Percentiles rank a stretch among this genome's conserved stretches.
phyloP scores from a whole-genome alignment of 257 asterid genomes.

The Solanum ahanhuiri region DNA sequence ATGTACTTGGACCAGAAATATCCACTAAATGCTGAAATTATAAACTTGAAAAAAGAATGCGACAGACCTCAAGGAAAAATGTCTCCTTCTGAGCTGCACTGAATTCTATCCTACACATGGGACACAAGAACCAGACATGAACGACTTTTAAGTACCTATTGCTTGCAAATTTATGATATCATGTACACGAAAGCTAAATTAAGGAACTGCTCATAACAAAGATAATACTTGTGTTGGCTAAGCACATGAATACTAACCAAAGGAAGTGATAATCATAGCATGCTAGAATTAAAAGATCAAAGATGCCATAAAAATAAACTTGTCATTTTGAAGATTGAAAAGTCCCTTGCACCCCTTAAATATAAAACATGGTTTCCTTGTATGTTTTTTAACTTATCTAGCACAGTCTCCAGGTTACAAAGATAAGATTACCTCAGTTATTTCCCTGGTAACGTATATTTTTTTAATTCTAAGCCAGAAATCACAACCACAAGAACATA shows the following conservation, averaged over 20 bases:
- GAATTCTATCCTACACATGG: slow-evolving; percentile 66
- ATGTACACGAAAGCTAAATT: background rate
- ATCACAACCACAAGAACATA: background rate
- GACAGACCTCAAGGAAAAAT: slow-evolving; percentile 62
- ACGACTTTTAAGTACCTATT: background rate
- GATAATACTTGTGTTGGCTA: background rate
- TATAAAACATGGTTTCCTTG: background rate
- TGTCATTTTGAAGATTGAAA: background rate
- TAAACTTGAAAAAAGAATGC: background rate
- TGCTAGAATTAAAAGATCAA: background rate
- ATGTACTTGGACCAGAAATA: background rate
- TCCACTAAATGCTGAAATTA: background rate
- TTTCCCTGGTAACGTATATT: background rate
- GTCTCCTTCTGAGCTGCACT: slow-evolving; percentile 64
- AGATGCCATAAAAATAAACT: background rate
- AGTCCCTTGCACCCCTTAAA: background rate
- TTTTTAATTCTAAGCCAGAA: background rate
- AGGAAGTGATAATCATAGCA: background rate
- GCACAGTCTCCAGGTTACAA: background rate
- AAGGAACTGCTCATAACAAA: background rate
- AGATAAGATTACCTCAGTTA: background rate
- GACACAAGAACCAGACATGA: slow-evolving; percentile 11
- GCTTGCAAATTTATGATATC: background rate
- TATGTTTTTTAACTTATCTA: background rate
- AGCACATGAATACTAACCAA: background rate